Base-by-base conservation (phyloP, 768 basidiomycete species). In the Russula dissimulans region DNA sequence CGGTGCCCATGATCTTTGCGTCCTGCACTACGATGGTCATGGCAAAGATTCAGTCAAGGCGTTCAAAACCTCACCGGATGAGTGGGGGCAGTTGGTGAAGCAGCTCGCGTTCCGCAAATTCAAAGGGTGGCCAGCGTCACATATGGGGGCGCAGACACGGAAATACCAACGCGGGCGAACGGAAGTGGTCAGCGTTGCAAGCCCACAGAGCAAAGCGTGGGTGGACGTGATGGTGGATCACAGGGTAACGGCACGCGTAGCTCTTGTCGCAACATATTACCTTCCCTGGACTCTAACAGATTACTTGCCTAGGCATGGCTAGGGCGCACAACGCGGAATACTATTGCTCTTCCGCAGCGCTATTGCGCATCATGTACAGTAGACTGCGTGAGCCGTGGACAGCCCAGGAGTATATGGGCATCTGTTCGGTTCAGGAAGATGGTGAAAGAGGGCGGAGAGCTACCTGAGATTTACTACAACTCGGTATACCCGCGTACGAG, bases 331-430 rank as follows among this genome's bases (percentile, higher is more conserved):
- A 50, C 81, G 91, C 0, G 80, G 82, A 3, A n/a, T n/a, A n/a
- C n/a, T n/a, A n/a, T n/a, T 71, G 41, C 78, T 93, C 38, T 91
- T 97, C 78, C 79, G 82, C 57, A 76, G 74, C 8, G 97, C 97
- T 0, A 85, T 84, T 1, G 71, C 76, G 18, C 78, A 94, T n/a
- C 97, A 99, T 73, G 77, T 90, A 66, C 81, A 89, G 72, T 97
- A 97, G 69, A 83, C 88, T 3, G 77, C 80, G 2, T 95, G 92
- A 89, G 95, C 95, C 0, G 90, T 93, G 2, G 91, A 95, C 61
- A 95, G 89, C 1, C 86, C 90, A 71, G 97, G 95, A 47, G 92
- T 99, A 22, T 95, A 98, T 72, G 79, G 95, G 38, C 97, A 99
- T 73, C 75, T 98, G 61, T 97, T 95, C 72, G 97, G 8, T 74